Percentiles rank a stretch among this genome's conserved stretches.
Conservation (phyloP, 306 rosid genomes). For the Parietaria judaica region DNA sequence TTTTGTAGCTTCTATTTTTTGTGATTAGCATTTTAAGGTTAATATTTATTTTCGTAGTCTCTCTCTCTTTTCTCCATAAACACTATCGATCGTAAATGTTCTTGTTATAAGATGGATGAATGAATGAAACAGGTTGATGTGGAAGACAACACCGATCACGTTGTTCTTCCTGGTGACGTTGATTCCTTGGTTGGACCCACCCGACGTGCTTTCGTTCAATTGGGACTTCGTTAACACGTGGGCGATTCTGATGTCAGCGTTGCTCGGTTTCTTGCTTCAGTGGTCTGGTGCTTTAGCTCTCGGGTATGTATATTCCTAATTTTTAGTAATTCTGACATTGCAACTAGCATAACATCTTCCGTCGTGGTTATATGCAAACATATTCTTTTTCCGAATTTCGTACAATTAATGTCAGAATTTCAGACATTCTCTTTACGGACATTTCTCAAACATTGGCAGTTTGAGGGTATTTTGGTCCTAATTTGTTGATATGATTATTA, state of each 20-base stretch:
- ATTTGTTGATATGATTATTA: too few species aligned
- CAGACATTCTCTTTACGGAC: too few species aligned
- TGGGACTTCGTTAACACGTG: slow-evolving; percentile 53
- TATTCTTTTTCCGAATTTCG: too few species aligned
- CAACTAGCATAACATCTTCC: too few species aligned
- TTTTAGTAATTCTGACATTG: neutral
- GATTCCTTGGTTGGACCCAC: slow-evolving; percentile 76
- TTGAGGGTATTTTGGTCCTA: too few species aligned
- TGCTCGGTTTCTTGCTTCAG: slow-evolving; percentile 88
- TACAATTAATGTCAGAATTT: too few species aligned
- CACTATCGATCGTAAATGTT: neutral
- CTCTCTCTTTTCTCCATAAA: neutral
- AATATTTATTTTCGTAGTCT: neutral
- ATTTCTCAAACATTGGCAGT: too few species aligned
- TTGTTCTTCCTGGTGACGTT: slow-evolving; percentile 52
- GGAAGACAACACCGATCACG: slow-evolving; percentile 86
- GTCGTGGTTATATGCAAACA: too few species aligned
- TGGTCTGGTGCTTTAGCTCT: slow-evolving; percentile 90
- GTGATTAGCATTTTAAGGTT: neutral
- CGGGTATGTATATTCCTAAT: slow-evolving; percentile 46
- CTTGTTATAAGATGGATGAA: too few species aligned
- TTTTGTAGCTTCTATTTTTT: neutral
- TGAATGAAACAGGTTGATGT: slow-evolving; percentile 56
- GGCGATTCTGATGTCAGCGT: slow-evolving; percentile 56
- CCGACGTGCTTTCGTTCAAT: slow-evolving; percentile 55